Evolutionary conservation across 2,329 filamentous ascomycete genomes (phyloP).

Genomic region (Colletotrichum nymphaeae): DNA sequence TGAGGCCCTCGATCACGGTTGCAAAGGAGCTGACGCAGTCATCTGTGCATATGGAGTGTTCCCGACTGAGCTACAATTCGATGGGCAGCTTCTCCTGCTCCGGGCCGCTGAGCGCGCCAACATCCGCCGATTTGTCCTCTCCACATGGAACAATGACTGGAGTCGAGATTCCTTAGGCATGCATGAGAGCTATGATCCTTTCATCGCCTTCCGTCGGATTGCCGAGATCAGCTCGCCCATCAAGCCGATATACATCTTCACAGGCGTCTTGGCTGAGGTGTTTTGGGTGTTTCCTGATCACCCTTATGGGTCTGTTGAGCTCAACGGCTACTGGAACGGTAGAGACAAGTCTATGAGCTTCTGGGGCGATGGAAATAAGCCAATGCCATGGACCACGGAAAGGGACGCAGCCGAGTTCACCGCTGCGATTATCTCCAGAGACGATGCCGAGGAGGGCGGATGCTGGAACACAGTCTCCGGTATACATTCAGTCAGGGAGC

Average conservation of each 20-base stretch:
- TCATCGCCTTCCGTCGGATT: slow-evolving; percentile 43
- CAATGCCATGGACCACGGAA: background rate
- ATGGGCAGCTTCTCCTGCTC: slow-evolving; percentile 48
- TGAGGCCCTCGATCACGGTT: background rate
- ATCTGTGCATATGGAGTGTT: slow-evolving; percentile 38
- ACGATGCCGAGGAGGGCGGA: background rate
- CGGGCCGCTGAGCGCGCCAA: slow-evolving; percentile 48
- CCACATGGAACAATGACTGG: slow-evolving; percentile 47
- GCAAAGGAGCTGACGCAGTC: background rate
- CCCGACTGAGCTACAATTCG: slow-evolving; percentile 39
- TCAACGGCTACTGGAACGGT: background rate
- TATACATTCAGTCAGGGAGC: background rate
- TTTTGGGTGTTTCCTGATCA: slow-evolving; percentile 35
- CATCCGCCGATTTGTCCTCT: slow-evolving; percentile 43
- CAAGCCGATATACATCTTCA: slow-evolving; percentile 44
- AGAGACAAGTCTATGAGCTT: background rate
- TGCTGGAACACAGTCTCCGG: background rate
- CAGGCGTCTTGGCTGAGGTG: slow-evolving; percentile 43
- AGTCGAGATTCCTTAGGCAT: slow-evolving; percentile 40
- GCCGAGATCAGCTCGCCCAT: slow-evolving; percentile 41
- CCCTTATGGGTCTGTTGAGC: background rate
- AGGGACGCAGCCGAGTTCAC: background rate
- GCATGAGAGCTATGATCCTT: slow-evolving; percentile 46
- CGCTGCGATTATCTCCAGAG: background rate
- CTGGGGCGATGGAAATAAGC: background rate